These are phyloP conservation scores for Podila minutissima DNA, from an alignment of 192 early-diverging fungal genomes.

Conservation along the genomic window DNA sequence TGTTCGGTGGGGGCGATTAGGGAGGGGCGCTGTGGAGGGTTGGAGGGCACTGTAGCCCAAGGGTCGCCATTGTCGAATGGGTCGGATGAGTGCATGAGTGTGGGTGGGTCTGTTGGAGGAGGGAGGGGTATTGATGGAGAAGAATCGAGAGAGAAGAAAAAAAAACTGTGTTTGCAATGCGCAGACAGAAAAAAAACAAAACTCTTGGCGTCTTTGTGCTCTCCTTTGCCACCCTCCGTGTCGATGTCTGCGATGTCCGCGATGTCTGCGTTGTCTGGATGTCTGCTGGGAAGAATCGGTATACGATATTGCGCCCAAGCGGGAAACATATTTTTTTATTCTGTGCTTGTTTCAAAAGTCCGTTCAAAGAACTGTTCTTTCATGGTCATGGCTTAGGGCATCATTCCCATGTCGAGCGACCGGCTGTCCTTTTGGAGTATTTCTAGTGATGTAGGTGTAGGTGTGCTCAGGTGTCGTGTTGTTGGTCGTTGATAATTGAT, in stretches of 20 bases:
- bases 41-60: conserved; percentile 27
- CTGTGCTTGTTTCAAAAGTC: background rate
- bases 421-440: too few species aligned
- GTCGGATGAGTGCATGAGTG: conserved; percentile 19
- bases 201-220: too few species aligned
- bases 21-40: background rate
- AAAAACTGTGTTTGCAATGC: background rate
- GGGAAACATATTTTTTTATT: background rate
- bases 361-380: background rate
- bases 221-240: too few species aligned
- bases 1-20: background rate
- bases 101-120: background rate
- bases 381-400: too few species aligned
- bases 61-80: conserved; percentile 36
- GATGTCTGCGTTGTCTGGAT: too few species aligned
- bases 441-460: too few species aligned
- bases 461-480: too few species aligned
- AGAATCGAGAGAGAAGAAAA: background rate
- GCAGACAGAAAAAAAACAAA: background rate
- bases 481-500: too few species aligned
- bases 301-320: background rate
- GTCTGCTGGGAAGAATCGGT: too few species aligned
- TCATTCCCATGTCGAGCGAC: too few species aligned
- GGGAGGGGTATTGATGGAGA: background rate
- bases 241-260: too few species aligned